Conservation (phyloP, 176 grass and related monocot genomes). For the Chrysopogon serrulatus region DNA sequence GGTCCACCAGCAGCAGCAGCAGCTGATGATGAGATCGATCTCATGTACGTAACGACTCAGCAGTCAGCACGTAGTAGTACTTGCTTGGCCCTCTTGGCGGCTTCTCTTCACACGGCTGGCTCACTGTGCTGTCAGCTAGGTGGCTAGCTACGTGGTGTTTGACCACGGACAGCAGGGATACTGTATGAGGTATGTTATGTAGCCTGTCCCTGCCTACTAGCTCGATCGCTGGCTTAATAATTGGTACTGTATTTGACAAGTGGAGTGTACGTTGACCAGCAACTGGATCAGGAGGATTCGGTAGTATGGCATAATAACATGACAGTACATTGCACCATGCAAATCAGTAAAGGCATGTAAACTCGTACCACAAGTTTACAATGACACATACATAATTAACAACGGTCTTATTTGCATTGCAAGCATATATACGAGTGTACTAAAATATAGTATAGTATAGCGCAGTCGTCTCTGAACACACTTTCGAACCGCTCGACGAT, state of each 20-base stretch:
- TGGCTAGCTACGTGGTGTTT: slow-evolving; percentile 2
- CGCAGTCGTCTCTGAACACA: not conserved
- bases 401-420: slow-evolving; percentile 8
- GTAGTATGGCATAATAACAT: slow-evolving; percentile 38
- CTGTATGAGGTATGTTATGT: not conserved
- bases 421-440: not conserved
- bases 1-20: not conserved
- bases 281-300: slow-evolving; percentile 24
- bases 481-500: not conserved
- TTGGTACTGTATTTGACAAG: slow-evolving; percentile 18
- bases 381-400: not conserved
- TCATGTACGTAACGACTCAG: not conserved
- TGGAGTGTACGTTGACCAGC: slow-evolving; percentile 13
- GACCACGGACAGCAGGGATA: not conserved
- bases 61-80: not conserved
- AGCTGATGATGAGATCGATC: not conserved
- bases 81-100: slow-evolving; percentile 5
- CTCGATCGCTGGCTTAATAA: not conserved
- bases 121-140: not conserved
- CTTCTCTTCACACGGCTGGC: slow-evolving; percentile 2
- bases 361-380: not conserved
- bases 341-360: not conserved
- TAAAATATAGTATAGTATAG: too few relatives aligned
- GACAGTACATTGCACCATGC: slow-evolving; percentile 24
- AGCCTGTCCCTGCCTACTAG: not conserved